Evolutionary conservation across 2,329 filamentous ascomycete genomes (phyloP).

Genomic region (Ceratocystis lukuohia): DNA sequence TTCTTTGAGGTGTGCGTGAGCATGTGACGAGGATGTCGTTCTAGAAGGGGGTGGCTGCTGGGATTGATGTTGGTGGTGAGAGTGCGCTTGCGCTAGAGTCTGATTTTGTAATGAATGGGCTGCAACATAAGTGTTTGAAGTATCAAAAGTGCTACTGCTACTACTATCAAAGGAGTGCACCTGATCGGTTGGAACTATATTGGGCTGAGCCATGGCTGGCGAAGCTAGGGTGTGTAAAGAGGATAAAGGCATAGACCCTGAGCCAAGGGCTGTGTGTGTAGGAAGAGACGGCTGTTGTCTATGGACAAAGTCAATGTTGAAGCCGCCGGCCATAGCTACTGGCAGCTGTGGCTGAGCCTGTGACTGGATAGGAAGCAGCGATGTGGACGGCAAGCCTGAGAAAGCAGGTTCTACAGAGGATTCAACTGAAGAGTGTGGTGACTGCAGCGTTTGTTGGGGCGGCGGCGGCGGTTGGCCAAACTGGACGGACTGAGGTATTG

Average conservation of each 20-base stretch:
- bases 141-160: background rate
- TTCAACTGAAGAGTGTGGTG: background rate
- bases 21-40: slow-evolving; percentile 7
- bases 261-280: background rate
- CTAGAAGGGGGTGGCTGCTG: slow-evolving; percentile 1
- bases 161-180: background rate
- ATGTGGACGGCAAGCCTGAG: background rate
- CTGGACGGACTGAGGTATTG: background rate
- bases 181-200: background rate
- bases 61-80: background rate
- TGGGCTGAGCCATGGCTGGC: background rate
- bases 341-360: background rate
- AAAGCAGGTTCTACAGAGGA: background rate
- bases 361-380: background rate
- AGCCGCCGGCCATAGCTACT: background rate
- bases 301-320: slow-evolving; percentile 14
- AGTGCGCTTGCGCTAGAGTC: background rate
- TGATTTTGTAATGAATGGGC: background rate
- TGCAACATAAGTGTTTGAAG: background rate
- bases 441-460: background rate
- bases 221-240: background rate
- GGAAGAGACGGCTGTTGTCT: background rate
- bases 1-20: slow-evolving; percentile 6
- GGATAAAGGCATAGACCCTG: background rate
- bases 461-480: slow-evolving; percentile 1